Evolutionary conservation across 495 filamentous ascomycete species (phyloP), one percentile per base, ranked within the genome.

Genomic region (Poronia punctata): DNA sequence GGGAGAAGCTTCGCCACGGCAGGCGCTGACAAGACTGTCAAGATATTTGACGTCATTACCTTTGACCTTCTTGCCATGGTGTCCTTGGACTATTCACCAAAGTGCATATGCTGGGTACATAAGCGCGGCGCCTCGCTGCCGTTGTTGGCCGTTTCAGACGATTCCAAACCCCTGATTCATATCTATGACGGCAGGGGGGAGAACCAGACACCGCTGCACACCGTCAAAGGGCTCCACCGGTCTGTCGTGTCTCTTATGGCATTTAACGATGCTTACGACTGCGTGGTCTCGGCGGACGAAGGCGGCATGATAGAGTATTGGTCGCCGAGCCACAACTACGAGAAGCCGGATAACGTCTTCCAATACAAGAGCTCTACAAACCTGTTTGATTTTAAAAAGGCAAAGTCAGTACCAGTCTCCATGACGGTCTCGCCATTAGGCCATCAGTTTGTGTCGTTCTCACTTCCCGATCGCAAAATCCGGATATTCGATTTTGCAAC

Each of bases 301-400:
- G 75, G 78, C 23, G 90, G 92, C 8, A 96, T 97, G 93, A 54
- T 99, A 11, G 92, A 99, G 59, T 99, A 99, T 59, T 99, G 92
- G 92, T 69, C 73, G 35, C 87, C 92, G 2, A 77, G 76, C 42
- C 76, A 75, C 7, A 76, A 67, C 11, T 96, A 88, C 49, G 88
- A 92, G 54, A 96, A 96, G 53, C 92, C 92, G 0, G 81, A 88
- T 48, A 86, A 80, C 39, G 88, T 99, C 12, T 99, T 93, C 55
- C 72, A 84, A 33, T 83, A 83, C 53, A 99, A 99, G 58, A 92
- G 86, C 54, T 81, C 80, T 3, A 99, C 92, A 8, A 87, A 84
- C 39, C 72, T 99, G 2, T 97, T 99, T 58, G 90, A 93, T 23
- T 99, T 97, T 68, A 96, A 93, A 53, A 97, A 88, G 62, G 74